Percentiles rank a stretch among this genome's conserved stretches.
These are phyloP conservation scores for Trichoderma cornu-damae DNA, from an alignment of 2,329 filamentous ascomycete genomes.

Conservation along the genomic window DNA sequence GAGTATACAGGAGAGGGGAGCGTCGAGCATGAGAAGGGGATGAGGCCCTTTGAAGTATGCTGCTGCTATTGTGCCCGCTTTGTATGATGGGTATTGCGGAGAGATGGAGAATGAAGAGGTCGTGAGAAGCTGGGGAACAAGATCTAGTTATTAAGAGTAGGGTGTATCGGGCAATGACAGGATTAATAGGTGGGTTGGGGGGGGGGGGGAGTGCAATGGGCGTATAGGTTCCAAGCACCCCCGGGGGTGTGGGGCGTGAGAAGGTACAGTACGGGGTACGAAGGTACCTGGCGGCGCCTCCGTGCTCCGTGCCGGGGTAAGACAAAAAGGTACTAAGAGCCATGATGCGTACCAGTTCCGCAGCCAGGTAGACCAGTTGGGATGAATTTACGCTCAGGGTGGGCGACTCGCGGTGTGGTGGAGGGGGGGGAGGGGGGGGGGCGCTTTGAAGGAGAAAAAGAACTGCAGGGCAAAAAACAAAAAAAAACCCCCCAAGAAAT, in stretches of 20 bases:
- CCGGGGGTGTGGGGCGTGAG: not conserved
- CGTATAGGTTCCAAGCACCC: conserved; percentile 10
- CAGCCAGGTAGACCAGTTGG: conserved; percentile 6
- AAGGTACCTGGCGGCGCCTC: not conserved
- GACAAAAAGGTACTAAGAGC: too few species aligned
- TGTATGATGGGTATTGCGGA: conserved; percentile 20
- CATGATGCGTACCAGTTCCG: not conserved
- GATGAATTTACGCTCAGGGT: conserved; percentile 6
- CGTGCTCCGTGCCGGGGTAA: too few species aligned
- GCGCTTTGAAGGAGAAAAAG: not conserved
- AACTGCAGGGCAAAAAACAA: conserved; percentile 9
- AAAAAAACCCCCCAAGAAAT: too few species aligned
- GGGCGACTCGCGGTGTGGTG: conserved; percentile 10
- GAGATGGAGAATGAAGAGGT: conserved; percentile 19
- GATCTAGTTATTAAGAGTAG: conserved; percentile 20
- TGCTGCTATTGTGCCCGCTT: conserved; percentile 4
- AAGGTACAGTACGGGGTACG: conserved; percentile 14
- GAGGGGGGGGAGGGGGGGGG: too few species aligned
- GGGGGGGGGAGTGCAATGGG: conserved; percentile 10
- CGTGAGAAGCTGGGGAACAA: conserved; percentile 20
- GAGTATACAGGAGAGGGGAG: not conserved
- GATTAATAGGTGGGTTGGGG: conserved; percentile 16
- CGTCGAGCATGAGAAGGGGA: not conserved
- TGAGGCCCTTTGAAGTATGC: conserved; percentile 5
- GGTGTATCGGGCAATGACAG: conserved; percentile 18